Evolutionary conservation across 2,329 filamentous ascomycete species (phyloP).

Genomic region (Pseudopyricularia cyperi): DNA sequence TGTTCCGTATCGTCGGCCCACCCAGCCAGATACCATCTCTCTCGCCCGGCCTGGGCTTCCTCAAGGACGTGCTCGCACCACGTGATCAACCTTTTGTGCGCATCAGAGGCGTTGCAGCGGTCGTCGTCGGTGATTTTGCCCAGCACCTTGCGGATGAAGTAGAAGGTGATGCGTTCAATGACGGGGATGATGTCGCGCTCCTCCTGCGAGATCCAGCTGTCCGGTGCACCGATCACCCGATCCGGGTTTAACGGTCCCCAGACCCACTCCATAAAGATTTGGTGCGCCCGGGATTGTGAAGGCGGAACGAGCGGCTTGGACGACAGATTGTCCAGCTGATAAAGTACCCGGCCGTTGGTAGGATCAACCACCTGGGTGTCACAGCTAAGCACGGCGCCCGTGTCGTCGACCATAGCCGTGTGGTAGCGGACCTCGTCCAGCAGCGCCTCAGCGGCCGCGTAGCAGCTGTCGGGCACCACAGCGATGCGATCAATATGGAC

Average conservation of each 20-base stretch:
- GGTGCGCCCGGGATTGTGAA: neutral
- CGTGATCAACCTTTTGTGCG: neutral
- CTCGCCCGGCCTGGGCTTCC: neutral
- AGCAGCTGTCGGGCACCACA: neutral
- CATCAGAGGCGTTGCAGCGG: neutral
- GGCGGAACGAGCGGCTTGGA: constrained; percentile 14
- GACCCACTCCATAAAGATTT: neutral
- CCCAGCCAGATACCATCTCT: neutral
- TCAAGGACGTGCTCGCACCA: neutral
- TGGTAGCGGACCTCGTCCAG: neutral
- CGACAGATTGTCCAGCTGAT: constrained; percentile 11
- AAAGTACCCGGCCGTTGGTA: constrained; percentile 14
- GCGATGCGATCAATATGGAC: constrained; percentile 1
- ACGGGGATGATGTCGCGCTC: neutral
- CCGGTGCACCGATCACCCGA: neutral
- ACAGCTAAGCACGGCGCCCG: neutral
- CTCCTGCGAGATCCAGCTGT: neutral
- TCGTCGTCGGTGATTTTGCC: neutral
- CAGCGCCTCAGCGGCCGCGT: neutral
- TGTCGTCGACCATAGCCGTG: neutral
- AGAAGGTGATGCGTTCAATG: neutral
- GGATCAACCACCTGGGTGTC: constrained; percentile 14
- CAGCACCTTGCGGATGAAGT: neutral
- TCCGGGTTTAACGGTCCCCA: neutral
- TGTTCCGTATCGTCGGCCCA: neutral